Percentiles rank a stretch among this genome's conserved stretches.
These are phyloP conservation scores for Tuber microsphaerosporum DNA, from an alignment of 495 filamentous ascomycete genomes.

Conservation along the genomic window DNA sequence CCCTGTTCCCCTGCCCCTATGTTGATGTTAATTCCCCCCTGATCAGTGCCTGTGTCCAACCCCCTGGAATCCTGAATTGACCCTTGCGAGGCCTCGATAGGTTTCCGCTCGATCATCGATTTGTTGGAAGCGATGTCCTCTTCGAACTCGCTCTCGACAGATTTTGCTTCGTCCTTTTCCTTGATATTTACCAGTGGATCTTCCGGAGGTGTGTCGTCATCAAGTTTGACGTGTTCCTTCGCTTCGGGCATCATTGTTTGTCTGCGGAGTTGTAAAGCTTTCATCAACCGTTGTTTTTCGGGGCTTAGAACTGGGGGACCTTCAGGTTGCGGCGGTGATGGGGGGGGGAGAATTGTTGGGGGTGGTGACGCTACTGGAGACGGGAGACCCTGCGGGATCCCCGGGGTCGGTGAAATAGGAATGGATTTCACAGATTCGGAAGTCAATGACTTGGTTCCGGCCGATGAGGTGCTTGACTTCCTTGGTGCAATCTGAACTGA, in stretches of 20 bases:
- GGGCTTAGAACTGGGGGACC: conserved; percentile 60
- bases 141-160: conserved; percentile 27
- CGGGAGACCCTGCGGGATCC: conserved; percentile 36
- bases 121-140: not conserved
- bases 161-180: conserved; percentile 33
- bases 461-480: conserved; percentile 21
- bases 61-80: not conserved
- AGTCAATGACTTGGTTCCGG: conserved; percentile 27
- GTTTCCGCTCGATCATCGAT: not conserved
- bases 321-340: conserved; percentile 46
- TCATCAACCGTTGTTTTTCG: conserved; percentile 87
- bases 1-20: not conserved
- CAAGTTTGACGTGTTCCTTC: conserved; percentile 32
- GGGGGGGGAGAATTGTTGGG: conserved; percentile 44
- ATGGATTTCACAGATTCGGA: conserved; percentile 29
- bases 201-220: conserved; percentile 22
- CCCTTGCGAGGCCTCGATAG: not conserved
- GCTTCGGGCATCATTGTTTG: conserved; percentile 48
- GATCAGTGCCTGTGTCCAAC: conserved; percentile 8
- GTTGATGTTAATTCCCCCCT: conserved; percentile 6
- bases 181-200: conserved; percentile 21
- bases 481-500: conserved; percentile 40
- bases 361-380: conserved; percentile 45
- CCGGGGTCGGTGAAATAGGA: conserved; percentile 2
- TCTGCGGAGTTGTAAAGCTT: conserved; percentile 80